Evolutionary conservation across 331 rosid species (phyloP).

Genomic region (Acacia concinna): DNA sequence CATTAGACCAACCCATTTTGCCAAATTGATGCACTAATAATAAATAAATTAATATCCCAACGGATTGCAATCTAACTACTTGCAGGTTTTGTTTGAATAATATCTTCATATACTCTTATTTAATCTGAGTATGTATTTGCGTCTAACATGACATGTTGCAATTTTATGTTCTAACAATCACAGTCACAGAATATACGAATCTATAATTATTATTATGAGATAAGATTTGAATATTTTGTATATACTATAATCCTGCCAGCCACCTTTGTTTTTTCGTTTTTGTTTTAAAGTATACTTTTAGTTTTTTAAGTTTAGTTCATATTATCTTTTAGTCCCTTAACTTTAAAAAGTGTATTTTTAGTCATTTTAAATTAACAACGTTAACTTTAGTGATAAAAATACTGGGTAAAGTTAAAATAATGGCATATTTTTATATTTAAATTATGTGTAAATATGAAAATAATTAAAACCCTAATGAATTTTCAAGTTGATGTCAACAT

Average conservation of each 20-base stretch:
- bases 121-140: background rate
- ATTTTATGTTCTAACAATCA: background rate
- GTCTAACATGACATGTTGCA: background rate
- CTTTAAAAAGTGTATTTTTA: no score
- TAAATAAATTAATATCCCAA: constrained; percentile 10
- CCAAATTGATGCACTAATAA: background rate
- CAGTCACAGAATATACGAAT: background rate
- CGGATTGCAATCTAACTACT: constrained; percentile 42
- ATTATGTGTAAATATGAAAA: no score
- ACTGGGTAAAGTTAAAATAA: no score
- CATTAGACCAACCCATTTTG: background rate
- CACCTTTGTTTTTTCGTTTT: background rate
- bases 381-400: no score
- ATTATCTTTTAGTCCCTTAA: no score
- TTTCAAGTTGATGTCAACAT: no score
- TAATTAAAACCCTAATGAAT: no score
- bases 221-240: background rate
- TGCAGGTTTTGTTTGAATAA: constrained; percentile 1
- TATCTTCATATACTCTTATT: background rate
- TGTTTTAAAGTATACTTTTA: no score
- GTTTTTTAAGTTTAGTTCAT: no score
- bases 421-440: no score
- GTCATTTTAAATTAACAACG: no score
- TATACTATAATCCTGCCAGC: background rate
- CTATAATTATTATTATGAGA: background rate